Conservation (phyloP, 352 stramenopile genomes). For the Phytophthora cajani region DNA sequence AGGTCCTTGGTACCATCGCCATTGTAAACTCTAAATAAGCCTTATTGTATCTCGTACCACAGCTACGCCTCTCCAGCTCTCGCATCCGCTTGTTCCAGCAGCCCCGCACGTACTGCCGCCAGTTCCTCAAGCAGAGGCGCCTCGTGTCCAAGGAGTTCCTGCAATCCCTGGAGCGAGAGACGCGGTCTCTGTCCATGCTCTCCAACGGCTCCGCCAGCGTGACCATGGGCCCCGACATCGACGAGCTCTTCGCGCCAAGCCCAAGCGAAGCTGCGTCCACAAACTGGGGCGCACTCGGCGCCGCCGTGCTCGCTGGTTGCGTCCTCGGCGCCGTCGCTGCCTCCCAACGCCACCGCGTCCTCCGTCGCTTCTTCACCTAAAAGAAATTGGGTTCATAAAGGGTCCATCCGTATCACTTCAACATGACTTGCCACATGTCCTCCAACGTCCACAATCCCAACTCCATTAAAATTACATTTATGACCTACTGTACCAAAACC, state of each 20-base stretch:
- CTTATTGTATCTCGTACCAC: neutral
- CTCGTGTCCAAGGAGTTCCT: conserved; percentile 37
- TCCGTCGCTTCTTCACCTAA: conserved; percentile 21
- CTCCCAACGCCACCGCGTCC: conserved; percentile 19
- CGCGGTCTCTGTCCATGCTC: conserved; percentile 23
- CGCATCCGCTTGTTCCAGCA: conserved; percentile 32
- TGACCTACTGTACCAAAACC: neutral
- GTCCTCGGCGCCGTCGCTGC: conserved; percentile 32
- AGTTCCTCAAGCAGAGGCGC: conserved; percentile 28
- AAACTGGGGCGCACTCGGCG: conserved; percentile 40
- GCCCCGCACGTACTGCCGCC: conserved; percentile 26
- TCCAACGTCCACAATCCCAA: neutral
- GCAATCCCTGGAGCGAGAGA: conserved; percentile 26
- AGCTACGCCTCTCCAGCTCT: conserved; percentile 32
- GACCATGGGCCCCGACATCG: conserved; percentile 21
- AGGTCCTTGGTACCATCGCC: neutral
- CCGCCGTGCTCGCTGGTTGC: conserved; percentile 39
- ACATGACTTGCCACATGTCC: neutral
- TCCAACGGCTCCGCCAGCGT: conserved; percentile 20
- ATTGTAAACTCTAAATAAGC: neutral
- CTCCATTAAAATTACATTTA: neutral
- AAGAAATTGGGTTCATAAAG: neutral
- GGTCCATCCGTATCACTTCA: neutral
- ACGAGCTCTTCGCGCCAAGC: conserved; percentile 13
- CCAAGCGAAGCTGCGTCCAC: neutral